Evolutionary conservation across 768 basidiomycete species (phyloP).

Genomic region (Chalciporus sphaerocephalus): DNA sequence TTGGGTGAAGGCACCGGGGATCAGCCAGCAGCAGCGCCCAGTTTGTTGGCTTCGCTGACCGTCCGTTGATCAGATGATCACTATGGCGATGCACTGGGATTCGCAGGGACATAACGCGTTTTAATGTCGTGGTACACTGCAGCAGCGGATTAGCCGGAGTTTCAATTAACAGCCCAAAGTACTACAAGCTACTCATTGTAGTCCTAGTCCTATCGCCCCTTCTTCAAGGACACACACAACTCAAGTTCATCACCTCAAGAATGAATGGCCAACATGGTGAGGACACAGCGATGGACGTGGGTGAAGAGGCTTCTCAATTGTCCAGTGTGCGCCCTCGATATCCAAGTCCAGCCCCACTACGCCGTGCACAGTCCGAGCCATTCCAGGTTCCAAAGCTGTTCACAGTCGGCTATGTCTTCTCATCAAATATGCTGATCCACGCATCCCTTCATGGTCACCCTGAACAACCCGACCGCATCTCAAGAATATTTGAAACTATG

Average conservation of each 20-base stretch:
- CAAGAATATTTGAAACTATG: slow-evolving; percentile 65
- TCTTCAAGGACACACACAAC: no score
- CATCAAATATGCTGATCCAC: slow-evolving; percentile 82
- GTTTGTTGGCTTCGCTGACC: no score
- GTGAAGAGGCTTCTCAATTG: slow-evolving; percentile 13
- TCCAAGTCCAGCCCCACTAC: slow-evolving; percentile 16
- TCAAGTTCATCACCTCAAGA: slow-evolving; percentile 6
- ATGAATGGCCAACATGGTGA: slow-evolving; percentile 21
- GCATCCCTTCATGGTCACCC: slow-evolving; percentile 68
- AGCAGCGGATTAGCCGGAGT: slow-evolving; percentile 19
- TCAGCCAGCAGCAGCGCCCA: no score
- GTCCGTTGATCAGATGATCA: no score
- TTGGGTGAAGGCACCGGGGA: no score
- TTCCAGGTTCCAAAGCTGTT: slow-evolving; percentile 19
- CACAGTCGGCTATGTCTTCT: slow-evolving; percentile 82
- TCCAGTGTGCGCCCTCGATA: slow-evolving; percentile 5
- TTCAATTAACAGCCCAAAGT: no score
- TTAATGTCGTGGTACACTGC: no score
- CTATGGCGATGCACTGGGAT: slow-evolving; percentile 10
- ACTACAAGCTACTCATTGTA: neutral
- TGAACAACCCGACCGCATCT: slow-evolving; percentile 73
- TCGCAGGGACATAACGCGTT: no score
- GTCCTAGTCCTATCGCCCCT: no score
- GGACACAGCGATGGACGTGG: slow-evolving; percentile 26
- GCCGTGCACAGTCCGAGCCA: slow-evolving; percentile 32